These are phyloP conservation scores for Calamus simplicifolius DNA, from an alignment of 176 grass and related monocot species.

Conservation along the genomic window DNA sequence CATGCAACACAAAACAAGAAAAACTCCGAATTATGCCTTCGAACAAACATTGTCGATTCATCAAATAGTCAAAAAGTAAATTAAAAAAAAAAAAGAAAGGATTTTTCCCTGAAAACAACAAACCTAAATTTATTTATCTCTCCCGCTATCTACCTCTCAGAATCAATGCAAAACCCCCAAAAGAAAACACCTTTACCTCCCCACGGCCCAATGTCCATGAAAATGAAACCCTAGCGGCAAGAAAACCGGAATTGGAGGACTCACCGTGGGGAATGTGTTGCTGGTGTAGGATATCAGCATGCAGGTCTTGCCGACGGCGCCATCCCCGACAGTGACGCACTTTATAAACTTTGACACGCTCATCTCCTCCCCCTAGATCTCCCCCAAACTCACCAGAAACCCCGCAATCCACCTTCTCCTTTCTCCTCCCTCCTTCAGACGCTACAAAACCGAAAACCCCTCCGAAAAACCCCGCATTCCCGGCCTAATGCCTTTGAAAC, in stretches of 20 bases:
- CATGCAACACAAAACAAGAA: too few relatives aligned
- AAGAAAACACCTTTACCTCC: background rate
- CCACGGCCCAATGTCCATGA: background rate
- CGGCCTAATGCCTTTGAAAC: background rate
- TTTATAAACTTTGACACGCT: conserved; percentile 32
- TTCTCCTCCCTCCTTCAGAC: background rate
- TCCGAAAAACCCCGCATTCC: conserved; percentile 9
- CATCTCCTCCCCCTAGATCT: conserved; percentile 20
- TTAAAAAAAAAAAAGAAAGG: too few relatives aligned
- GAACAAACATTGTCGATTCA: too few relatives aligned
- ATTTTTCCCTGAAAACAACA: too few relatives aligned
- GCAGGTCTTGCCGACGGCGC: conserved; percentile 32
- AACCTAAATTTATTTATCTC: too few relatives aligned
- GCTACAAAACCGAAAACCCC: conserved; percentile 5
- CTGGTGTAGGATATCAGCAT: conserved; percentile 40
- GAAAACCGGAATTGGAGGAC: background rate
- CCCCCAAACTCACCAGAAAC: background rate
- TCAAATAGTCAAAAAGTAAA: too few relatives aligned
- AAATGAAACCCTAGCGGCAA: background rate
- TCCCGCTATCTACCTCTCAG: too few relatives aligned
- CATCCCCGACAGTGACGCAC: conserved; percentile 32
- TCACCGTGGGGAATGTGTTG: conserved; percentile 35
- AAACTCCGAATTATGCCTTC: too few relatives aligned
- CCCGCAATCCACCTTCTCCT: background rate
- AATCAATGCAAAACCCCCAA: too few relatives aligned